Evolutionary conservation across 768 basidiomycete species (phyloP), one percentile per base, ranked within the genome.

Genomic region (Hydnum rufescens): DNA sequence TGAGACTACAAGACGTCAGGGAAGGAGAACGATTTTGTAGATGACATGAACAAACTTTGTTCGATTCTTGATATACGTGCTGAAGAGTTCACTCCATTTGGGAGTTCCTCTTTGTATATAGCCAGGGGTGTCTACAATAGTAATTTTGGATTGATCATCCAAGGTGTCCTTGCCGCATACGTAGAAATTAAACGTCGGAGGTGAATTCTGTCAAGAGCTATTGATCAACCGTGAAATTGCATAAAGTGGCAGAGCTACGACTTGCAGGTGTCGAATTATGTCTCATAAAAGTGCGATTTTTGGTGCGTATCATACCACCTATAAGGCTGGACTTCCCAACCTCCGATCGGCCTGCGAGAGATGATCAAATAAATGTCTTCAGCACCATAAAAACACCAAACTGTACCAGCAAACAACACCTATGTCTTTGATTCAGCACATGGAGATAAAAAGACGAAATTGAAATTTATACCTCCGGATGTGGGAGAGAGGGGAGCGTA

Each of bases 81-180:
- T 69, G 61, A 86, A 84, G 3, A 82, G 57, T 26, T 66, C 61
- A 1, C 85, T 83, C 83, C 83, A 87, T 64, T 83, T 80, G 31
- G 71, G 70, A 42, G 80, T 71, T 8, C 85, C 83, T 51, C 81
- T 70, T 5, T 70, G 65, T 47, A 85, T 85, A 61, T 87, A 88
- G 16, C 85, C 84, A 2, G 85, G 85, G 8, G 83, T 73, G 59
- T 88, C 85, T 5, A 88, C 83, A 2, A 87, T 13, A 13, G 36
- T 39, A 13, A 39, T 22, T 22, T 39, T 39, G 13, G 13, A 13
- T 1, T 39, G 13, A 13, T 13, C 13, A 39, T 13, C 13, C 13
- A 39, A 13, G 36, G 22, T 13, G 22, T 13, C 13, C 13, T 22
- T 22, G 22, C 36, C 36, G 22, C 36, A 39, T 13, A 22, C 13